Evolutionary conservation across 176 grass and related monocot genomes (phyloP).

Genomic region (Panicum miliaceum): DNA sequence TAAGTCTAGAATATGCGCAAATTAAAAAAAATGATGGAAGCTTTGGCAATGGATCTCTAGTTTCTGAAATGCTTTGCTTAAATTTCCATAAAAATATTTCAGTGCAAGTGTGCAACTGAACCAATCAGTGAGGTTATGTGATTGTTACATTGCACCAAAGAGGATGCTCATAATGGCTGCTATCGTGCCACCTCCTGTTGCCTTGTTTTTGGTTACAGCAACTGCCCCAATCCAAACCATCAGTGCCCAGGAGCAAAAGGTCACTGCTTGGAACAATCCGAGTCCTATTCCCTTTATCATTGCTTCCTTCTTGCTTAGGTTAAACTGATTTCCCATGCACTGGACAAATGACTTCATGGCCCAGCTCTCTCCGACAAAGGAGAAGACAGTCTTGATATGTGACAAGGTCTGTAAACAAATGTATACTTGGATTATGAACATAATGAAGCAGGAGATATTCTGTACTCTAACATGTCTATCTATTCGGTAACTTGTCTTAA

Average conservation of each 20-base stretch:
- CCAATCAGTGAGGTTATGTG: neutral
- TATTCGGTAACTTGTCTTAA: conserved; percentile 7
- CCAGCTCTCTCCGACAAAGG: conserved; percentile 61
- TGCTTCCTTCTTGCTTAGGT: conserved; percentile 65
- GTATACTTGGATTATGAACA: conserved; percentile 3
- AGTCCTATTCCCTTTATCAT: conserved; percentile 66
- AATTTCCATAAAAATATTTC: conserved; percentile 2
- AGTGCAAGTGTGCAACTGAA: neutral
- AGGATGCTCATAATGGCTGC: conserved; percentile 75
- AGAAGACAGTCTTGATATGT: conserved; percentile 69
- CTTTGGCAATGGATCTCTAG: neutral
- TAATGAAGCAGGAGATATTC: neutral
- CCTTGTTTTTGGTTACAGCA: conserved; percentile 44
- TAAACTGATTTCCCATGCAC: conserved; percentile 59
- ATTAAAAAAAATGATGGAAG: neutral
- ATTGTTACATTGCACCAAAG: conserved; percentile 69
- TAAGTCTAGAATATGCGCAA: conserved; percentile 6
- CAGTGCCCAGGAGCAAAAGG: conserved; percentile 67
- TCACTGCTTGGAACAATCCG: conserved; percentile 58
- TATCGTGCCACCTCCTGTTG: conserved; percentile 55
- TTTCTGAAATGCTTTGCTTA: conserved; percentile 19
- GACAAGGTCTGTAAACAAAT: conserved; percentile 53
- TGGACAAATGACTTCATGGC: conserved; percentile 52
- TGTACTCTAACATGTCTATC: neutral
- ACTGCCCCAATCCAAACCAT: conserved; percentile 62